Conservation (phyloP, 2,329 filamentous ascomycete genomes). For the Myriangium duriaei region DNA sequence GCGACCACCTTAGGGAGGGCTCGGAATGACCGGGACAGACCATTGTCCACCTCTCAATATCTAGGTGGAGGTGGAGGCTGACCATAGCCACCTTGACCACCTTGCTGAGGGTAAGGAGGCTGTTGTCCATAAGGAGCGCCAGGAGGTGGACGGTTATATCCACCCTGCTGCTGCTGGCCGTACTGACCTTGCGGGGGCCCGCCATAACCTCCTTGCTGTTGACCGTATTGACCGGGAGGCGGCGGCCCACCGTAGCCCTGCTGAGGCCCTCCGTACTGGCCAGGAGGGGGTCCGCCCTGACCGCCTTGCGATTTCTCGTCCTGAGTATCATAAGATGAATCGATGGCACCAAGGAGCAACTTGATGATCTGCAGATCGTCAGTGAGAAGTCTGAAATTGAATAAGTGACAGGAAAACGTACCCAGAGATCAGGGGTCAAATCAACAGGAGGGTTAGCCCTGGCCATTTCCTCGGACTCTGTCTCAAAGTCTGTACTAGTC, state of each 20-base stretch:
- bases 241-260: constrained; percentile 22
- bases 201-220: constrained; percentile 16
- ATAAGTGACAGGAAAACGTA: constrained; percentile 14
- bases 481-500: constrained; percentile 44
- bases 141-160: constrained; percentile 17
- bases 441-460: constrained; percentile 49
- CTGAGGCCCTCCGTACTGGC: constrained; percentile 17
- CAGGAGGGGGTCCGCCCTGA: constrained; percentile 19
- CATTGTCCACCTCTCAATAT: constrained; percentile 2
- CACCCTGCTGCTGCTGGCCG: constrained; percentile 14
- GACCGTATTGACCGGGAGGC: constrained; percentile 20
- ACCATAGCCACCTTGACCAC: constrained; percentile 13
- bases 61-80: constrained; percentile 8
- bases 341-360: constrained; percentile 54
- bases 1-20: no score
- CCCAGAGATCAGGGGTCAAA: constrained; percentile 53
- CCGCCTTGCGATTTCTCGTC: constrained; percentile 41
- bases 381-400: neutral
- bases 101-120: constrained; percentile 11
- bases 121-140: constrained; percentile 16
- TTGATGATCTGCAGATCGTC: constrained; percentile 40
- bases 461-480: constrained; percentile 55
- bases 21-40: no score
- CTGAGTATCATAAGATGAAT: constrained; percentile 52
- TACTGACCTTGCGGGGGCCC: constrained; percentile 17